phyloP scores from a whole-genome alignment of 192 early-diverging fungal genomes.

The Dissophora globulifera region DNA sequence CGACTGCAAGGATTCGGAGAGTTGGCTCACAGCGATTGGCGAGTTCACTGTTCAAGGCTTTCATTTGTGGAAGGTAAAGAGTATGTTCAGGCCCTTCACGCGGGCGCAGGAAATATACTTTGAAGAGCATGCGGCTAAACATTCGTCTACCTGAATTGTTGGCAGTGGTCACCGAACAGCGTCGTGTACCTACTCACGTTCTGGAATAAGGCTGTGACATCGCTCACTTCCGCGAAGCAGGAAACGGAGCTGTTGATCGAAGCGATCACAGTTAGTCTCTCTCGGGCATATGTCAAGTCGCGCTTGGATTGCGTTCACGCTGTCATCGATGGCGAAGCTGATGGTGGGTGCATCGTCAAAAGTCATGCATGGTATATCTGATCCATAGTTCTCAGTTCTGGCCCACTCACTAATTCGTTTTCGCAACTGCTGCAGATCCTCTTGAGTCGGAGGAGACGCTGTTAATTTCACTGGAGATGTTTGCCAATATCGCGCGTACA shows the following conservation, averaged over 20 bases:
- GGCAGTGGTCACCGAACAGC: constrained; percentile 81
- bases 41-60: constrained; percentile 75
- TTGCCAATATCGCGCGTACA: constrained; percentile 75
- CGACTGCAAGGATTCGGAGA: constrained; percentile 68
- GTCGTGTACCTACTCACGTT: constrained; percentile 82
- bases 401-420: constrained; percentile 13
- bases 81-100: no score
- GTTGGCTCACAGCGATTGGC: constrained; percentile 71
- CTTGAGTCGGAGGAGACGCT: constrained; percentile 74
- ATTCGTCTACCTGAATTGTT: no score
- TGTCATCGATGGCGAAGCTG: constrained; percentile 62
- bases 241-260: constrained; percentile 12
- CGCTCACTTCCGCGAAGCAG: constrained; percentile 38
- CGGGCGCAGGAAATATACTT: no score
- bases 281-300: constrained; percentile 59
- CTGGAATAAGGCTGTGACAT: constrained; percentile 84
- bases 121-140: no score
- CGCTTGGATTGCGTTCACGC: constrained; percentile 61
- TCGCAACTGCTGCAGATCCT: constrained; percentile 61
- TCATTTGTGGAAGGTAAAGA: constrained; percentile 65
- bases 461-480: constrained; percentile 72
- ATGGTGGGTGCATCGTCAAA: constrained; percentile 49
- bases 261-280: constrained; percentile 49
- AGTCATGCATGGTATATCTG: no score
- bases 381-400: background rate